Percentiles rank a stretch among this genome's conserved stretches.
phyloP scores from a whole-genome alignment of 352 stramenopile genomes.

The Peronospora farinosa region DNA sequence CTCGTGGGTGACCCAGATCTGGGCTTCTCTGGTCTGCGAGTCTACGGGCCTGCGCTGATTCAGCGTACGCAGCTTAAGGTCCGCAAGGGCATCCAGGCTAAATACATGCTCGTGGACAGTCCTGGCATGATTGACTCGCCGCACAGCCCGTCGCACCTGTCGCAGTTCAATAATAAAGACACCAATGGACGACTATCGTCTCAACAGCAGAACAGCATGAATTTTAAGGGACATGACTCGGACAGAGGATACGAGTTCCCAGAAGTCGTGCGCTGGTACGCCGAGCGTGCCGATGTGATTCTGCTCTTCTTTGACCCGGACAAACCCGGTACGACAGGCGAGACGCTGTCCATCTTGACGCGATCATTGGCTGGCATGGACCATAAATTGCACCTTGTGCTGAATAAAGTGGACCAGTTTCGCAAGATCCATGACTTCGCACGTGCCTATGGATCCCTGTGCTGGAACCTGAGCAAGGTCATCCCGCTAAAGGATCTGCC shows the following conservation, averaged over 20 bases:
- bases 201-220: conserved; percentile 29
- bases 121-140: conserved; percentile 99
- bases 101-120: conserved; percentile 98
- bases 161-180: conserved; percentile 42
- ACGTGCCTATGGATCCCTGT: conserved; percentile 96
- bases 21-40: conserved; percentile 92
- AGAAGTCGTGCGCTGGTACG: conserved; percentile 96
- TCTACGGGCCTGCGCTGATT: conserved; percentile 96
- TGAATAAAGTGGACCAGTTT: conserved; percentile 99
- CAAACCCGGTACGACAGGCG: conserved; percentile 98
- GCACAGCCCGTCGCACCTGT: conserved; percentile 51
- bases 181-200: conserved; percentile 27
- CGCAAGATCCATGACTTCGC: conserved; percentile 99
- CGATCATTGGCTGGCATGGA: conserved; percentile 97
- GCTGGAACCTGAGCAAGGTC: conserved; percentile 98
- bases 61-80: conserved; percentile 99
- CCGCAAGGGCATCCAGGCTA: conserved; percentile 86
- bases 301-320: conserved; percentile 99
- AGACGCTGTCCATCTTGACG: conserved; percentile 97
- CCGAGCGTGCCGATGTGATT: conserved; percentile 97
- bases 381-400: conserved; percentile 99
- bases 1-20: conserved; percentile 96
- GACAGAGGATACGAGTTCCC: conserved; percentile 97
- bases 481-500: conserved; percentile 99
- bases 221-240: conserved; percentile 40